Conservation (phyloP, 2,329 filamentous ascomycete genomes). For the Cytospora leucostoma region DNA sequence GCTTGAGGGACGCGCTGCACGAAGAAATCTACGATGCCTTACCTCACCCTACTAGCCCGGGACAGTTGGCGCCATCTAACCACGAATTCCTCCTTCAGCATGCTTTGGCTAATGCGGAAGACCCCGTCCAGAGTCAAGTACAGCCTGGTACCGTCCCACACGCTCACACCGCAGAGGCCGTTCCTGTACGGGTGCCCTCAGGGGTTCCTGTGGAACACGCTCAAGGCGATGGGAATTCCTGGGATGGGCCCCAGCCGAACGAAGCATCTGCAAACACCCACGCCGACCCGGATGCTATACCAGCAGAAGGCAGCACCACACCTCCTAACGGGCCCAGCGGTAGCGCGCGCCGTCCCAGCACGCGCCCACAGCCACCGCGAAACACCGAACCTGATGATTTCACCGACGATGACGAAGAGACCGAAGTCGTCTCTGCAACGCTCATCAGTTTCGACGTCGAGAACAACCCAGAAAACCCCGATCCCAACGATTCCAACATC, state of each 20-base stretch:
- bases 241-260: slow-evolving; percentile 12
- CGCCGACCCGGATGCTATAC: neutral
- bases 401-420: slow-evolving; percentile 58
- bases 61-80: slow-evolving; percentile 4
- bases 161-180: slow-evolving; percentile 4
- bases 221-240: slow-evolving; percentile 12
- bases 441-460: slow-evolving; percentile 65
- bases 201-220: slow-evolving; percentile 1
- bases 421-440: slow-evolving; percentile 56
- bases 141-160: slow-evolving; percentile 7
- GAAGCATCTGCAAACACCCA: slow-evolving; percentile 2
- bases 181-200: slow-evolving; percentile 1
- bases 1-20: slow-evolving; percentile 29
- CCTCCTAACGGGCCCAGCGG: slow-evolving; percentile 9
- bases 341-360: slow-evolving; percentile 17
- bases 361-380: slow-evolving; percentile 13
- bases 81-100: slow-evolving; percentile 2
- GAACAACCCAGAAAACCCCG: slow-evolving; percentile 51
- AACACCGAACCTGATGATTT: slow-evolving; percentile 45
- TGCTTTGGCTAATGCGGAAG: slow-evolving; percentile 10
- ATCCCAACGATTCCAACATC: slow-evolving; percentile 36
- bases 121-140: slow-evolving; percentile 7
- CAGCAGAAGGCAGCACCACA: slow-evolving; percentile 11
- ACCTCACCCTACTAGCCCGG: slow-evolving; percentile 20
- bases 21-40: slow-evolving; percentile 17